A percentile compares a stretch with the other conserved stretches of the same genome.
These are phyloP conservation scores for Lodderomyces theae DNA, from an alignment of 1,139 yeast species.

Conservation along the genomic window DNA sequence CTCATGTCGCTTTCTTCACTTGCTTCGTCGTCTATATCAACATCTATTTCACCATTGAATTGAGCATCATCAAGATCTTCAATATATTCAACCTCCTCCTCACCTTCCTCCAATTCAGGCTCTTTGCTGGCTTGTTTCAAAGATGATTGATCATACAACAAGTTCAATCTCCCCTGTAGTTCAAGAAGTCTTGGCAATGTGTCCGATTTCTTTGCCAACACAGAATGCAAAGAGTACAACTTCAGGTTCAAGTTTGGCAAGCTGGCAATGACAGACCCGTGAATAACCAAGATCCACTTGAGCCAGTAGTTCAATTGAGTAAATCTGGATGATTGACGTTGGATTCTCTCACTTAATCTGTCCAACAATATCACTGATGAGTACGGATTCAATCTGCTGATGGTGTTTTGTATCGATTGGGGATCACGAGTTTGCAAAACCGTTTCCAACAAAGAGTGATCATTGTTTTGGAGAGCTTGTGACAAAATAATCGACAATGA, in stretches of 20 bases:
- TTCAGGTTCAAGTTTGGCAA: constrained; percentile 68
- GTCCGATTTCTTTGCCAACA: constrained; percentile 69
- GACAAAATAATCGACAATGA: constrained; percentile 64
- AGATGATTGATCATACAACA: constrained; percentile 67
- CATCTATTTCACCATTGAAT: constrained; percentile 24
- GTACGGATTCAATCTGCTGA: constrained; percentile 65
- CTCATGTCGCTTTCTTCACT: constrained; percentile 24
- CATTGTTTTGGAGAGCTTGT: constrained; percentile 72
- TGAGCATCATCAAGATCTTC: constrained; percentile 43
- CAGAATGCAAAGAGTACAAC: constrained; percentile 73
- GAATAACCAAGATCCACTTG: constrained; percentile 87
- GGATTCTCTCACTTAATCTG: constrained; percentile 78
- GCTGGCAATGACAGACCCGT: constrained; percentile 74
- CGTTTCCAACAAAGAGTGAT: constrained; percentile 70
- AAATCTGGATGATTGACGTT: constrained; percentile 62
- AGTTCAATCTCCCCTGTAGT: constrained; percentile 75
- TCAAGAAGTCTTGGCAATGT: constrained; percentile 78
- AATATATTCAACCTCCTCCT: constrained; percentile 39
- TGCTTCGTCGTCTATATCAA: constrained; percentile 18
- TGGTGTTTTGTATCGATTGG: constrained; percentile 66
- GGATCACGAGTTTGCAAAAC: constrained; percentile 79
- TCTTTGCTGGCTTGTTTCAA: constrained; percentile 53
- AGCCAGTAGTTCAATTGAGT: constrained; percentile 84
- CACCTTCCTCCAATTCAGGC: constrained; percentile 27
- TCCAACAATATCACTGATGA: constrained; percentile 76